Evolutionary conservation across 108 stramenopile species (phyloP).

Genomic region (Conticribra guillardii): DNA sequence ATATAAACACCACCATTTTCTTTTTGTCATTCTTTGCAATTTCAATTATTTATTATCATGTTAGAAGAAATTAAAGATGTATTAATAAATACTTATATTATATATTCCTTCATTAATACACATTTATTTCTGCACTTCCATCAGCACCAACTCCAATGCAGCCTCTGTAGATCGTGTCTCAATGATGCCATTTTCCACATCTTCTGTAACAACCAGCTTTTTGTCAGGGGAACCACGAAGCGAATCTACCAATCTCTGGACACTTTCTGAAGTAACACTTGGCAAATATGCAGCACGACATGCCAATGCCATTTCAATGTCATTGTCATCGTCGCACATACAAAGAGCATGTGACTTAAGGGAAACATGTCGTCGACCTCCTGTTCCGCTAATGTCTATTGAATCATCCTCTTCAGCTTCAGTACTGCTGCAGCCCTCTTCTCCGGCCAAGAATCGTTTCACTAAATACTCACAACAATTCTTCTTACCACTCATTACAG

Average conservation of each 20-base stretch:
- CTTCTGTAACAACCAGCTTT: constrained; percentile 34
- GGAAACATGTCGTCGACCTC: constrained; percentile 1
- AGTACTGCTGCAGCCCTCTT: not conserved
- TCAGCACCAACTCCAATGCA: constrained; percentile 37
- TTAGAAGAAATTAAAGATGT: no score
- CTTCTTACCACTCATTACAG: constrained; percentile 68
- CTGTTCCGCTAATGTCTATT: no score
- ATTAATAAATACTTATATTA: no score
- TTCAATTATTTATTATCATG: no score
- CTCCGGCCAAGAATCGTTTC: constrained; percentile 49
- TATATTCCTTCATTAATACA: not conserved
- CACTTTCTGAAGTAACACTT: constrained; percentile 58
- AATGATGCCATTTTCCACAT: constrained; percentile 12
- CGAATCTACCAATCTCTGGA: constrained; percentile 22
- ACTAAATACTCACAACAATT: constrained; percentile 74
- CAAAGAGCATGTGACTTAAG: constrained; percentile 56
- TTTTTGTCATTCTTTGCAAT: no score
- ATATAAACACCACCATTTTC: no score
- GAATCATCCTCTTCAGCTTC: constrained; percentile 2
- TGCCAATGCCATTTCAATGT: constrained; percentile 84
- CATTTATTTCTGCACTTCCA: not conserved
- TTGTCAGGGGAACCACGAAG: constrained; percentile 1
- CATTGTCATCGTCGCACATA: constrained; percentile 90
- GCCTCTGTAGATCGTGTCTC: constrained; percentile 46
- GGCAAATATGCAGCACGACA: constrained; percentile 75